Percentiles rank a stretch among this genome's conserved stretches.
Conservation (phyloP, 2,329 filamentous ascomycete genomes). For the Trichophyton equinum region DNA sequence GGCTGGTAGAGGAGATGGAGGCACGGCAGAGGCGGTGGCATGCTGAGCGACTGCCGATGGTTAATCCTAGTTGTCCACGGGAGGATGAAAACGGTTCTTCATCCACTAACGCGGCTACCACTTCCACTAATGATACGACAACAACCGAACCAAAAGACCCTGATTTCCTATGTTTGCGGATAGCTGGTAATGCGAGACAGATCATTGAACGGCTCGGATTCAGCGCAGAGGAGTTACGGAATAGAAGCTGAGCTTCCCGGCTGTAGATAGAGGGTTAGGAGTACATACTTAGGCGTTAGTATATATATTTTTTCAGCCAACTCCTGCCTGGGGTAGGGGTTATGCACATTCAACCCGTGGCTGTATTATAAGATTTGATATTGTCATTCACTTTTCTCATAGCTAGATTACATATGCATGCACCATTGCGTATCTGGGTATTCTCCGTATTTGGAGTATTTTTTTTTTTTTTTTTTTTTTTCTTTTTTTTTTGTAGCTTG, state of each 20-base stretch:
- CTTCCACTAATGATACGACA: no score
- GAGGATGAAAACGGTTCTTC: neutral
- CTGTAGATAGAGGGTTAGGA: neutral
- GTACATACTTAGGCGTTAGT: no score
- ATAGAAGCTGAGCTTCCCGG: neutral
- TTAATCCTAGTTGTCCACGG: neutral
- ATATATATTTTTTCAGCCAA: no score
- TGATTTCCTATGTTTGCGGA: constrained; percentile 17
- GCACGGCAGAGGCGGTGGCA: constrained; percentile 34
- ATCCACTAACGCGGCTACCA: no score
- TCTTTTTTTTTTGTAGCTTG: neutral
- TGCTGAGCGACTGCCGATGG: constrained; percentile 8
- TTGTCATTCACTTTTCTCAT: constrained; percentile 2
- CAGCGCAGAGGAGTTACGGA: constrained; percentile 1
- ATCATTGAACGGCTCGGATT: constrained; percentile 17
- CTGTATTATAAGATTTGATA: neutral
- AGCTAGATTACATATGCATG: neutral
- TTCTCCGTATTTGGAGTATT: neutral
- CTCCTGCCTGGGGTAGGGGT: no score
- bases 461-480: neutral
- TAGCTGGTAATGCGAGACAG: constrained; percentile 17
- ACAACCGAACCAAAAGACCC: constrained; percentile 5
- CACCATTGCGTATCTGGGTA: neutral
- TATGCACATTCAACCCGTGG: no score
- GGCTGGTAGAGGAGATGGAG: constrained; percentile 31